These are phyloP conservation scores for Hymenoscyphus scutula DNA, from an alignment of 2,329 filamentous ascomycete genomes.

Conservation along the genomic window DNA sequence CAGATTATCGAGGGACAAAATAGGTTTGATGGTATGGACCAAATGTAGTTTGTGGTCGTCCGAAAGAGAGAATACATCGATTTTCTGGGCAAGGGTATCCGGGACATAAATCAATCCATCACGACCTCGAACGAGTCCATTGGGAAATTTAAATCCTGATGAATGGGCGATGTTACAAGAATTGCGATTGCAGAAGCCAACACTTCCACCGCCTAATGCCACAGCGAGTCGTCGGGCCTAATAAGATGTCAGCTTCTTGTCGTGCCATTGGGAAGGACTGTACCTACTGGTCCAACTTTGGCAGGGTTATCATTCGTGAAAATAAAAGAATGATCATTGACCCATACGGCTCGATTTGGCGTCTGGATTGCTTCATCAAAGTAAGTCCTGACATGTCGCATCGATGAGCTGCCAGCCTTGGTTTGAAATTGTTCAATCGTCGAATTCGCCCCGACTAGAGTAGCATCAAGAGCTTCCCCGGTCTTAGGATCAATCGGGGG, in stretches of 20 bases:
- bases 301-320: slow-evolving; percentile 39
- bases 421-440: slow-evolving; percentile 40
- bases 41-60: slow-evolving; percentile 22
- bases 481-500: slow-evolving; percentile 36
- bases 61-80: slow-evolving; percentile 30
- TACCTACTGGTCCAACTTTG: slow-evolving; percentile 33
- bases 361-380: slow-evolving; percentile 35
- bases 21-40: slow-evolving; percentile 31
- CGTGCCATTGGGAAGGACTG: slow-evolving; percentile 7
- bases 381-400: slow-evolving; percentile 38
- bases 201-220: slow-evolving; percentile 33
- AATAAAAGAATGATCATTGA: slow-evolving; percentile 37
- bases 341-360: slow-evolving; percentile 39
- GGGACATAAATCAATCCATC: slow-evolving; percentile 40
- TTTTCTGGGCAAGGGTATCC: slow-evolving; percentile 27
- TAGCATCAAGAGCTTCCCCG: slow-evolving; percentile 35
- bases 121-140: slow-evolving; percentile 35
- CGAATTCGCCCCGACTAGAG: slow-evolving; percentile 37
- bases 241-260: background rate
- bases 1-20: slow-evolving; percentile 38
- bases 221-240: slow-evolving; percentile 32
- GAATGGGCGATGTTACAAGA: slow-evolving; percentile 32
- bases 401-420: slow-evolving; percentile 24
- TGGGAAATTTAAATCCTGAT: slow-evolving; percentile 28
- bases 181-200: slow-evolving; percentile 33